Evolutionary conservation across 2,329 filamentous ascomycete species (phyloP).

Genomic region (Clonostachys byssicola): DNA sequence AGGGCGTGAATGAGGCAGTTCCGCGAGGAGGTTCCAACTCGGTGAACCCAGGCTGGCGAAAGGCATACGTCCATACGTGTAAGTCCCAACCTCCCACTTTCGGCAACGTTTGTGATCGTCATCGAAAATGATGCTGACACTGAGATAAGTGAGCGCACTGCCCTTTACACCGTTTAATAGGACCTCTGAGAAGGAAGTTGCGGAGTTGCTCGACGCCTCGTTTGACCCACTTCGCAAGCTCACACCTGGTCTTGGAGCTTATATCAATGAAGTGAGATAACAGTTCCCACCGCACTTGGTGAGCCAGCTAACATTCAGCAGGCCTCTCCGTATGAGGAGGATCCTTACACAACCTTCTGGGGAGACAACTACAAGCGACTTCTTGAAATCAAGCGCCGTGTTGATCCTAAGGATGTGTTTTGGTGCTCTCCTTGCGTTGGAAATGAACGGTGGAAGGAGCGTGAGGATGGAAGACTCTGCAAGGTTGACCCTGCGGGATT

Average conservation of each 20-base stretch:
- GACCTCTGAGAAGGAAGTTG: conserved; percentile 13
- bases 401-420: conserved; percentile 43
- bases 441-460: conserved; percentile 31
- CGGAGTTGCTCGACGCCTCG: conserved; percentile 13
- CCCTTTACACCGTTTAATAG: conserved; percentile 12
- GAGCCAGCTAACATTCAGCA: conserved; percentile 4
- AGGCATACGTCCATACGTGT: conserved; percentile 33
- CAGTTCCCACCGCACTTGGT: fast-evolving
- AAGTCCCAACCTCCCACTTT: conserved; percentile 18
- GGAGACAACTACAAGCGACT: conserved; percentile 38
- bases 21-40: conserved; percentile 39
- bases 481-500: background rate
- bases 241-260: conserved; percentile 33
- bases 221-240: conserved; percentile 31
- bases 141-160: background rate
- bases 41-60: conserved; percentile 47
- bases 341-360: conserved; percentile 36
- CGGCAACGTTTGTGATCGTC: conserved; percentile 13
- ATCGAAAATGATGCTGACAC: background rate
- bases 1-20: conserved; percentile 34
- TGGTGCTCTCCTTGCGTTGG: conserved; percentile 45
- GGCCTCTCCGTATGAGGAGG: conserved; percentile 26
- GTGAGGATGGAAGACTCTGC: background rate
- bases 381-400: conserved; percentile 33
- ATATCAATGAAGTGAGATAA: conserved; percentile 37